Evolutionary conservation across 2,329 filamentous ascomycete genomes (phyloP).

Genomic region (Pochonia chlamydosporia): DNA sequence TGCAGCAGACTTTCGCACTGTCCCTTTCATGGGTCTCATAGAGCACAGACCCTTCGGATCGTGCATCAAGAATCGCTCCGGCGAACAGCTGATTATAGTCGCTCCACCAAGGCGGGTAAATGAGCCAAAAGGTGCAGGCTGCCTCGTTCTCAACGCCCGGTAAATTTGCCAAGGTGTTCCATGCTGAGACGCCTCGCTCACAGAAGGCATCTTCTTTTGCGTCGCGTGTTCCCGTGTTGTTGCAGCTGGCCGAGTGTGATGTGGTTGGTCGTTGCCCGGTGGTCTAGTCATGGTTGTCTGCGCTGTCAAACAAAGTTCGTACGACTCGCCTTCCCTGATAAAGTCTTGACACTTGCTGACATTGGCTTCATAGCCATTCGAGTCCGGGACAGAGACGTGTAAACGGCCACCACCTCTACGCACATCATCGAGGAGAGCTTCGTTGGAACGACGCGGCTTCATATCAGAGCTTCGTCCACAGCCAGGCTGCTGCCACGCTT

Average conservation of each 20-base stretch:
- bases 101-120: conserved; percentile 65
- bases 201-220: background rate
- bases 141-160: conserved; percentile 59
- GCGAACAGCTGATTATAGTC: conserved; percentile 76
- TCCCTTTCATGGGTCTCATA: conserved; percentile 95
- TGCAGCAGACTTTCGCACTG: conserved; percentile 68
- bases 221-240: background rate
- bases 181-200: conserved; percentile 3
- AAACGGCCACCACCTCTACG: conserved; percentile 10
- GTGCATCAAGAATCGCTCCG: conserved; percentile 76
- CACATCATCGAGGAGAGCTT: conserved; percentile 12
- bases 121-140: conserved; percentile 80
- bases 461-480: conserved; percentile 5
- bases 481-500: conserved; percentile 22
- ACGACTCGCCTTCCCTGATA: conserved; percentile 73
- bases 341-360: conserved; percentile 64
- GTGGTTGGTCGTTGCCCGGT: conserved; percentile 36
- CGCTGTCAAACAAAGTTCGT: conserved; percentile 78
- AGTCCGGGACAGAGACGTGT: conserved; percentile 33
- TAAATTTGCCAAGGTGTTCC: conserved; percentile 64
- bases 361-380: conserved; percentile 55
- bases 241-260: conserved; percentile 9
- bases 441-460: conserved; percentile 12
- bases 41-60: conserved; percentile 52
- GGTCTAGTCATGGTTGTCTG: conserved; percentile 58